phyloP scores from a whole-genome alignment of 495 filamentous ascomycete species.

The Aspergillus conjunctus region DNA sequence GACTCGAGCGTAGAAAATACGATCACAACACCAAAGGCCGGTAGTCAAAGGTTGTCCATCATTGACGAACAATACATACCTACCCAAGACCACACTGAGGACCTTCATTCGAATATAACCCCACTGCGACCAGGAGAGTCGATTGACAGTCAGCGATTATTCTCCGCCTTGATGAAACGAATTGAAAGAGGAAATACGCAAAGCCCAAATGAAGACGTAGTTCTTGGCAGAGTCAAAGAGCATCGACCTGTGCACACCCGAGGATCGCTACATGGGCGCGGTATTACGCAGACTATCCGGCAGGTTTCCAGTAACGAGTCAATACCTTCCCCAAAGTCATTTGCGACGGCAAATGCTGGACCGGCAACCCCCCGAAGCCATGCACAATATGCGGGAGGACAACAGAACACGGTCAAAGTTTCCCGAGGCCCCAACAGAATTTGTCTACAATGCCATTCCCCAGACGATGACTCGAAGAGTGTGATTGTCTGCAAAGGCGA shows the following conservation, averaged over 20 bases:
- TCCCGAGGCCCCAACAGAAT: not conserved
- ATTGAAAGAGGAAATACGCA: conserved; percentile 43
- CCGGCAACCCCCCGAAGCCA: conserved; percentile 28
- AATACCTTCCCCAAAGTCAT: conserved; percentile 32
- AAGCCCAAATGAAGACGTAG: conserved; percentile 36
- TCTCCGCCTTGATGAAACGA: conserved; percentile 72
- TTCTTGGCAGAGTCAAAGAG: conserved; percentile 36
- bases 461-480: conserved; percentile 3
- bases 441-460: not conserved
- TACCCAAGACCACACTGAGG: conserved; percentile 32
- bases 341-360: conserved; percentile 33
- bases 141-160: conserved; percentile 67
- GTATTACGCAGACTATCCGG: conserved; percentile 35
- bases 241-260: conserved; percentile 38
- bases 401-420: not conserved
- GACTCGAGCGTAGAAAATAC: conserved; percentile 61
- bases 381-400: not conserved
- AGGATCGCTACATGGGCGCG: conserved; percentile 31
- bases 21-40: conserved; percentile 35
- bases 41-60: conserved; percentile 61
- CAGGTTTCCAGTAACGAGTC: conserved; percentile 41
- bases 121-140: conserved; percentile 28
- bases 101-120: conserved; percentile 3
- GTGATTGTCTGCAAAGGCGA: conserved; percentile 2
- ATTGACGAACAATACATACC: conserved; percentile 64